Evolutionary conservation across 225 moss, liverwort and hornwort species (phyloP), one percentile per base, ranked within the genome.

Genomic region (Anthoceros angustus): DNA sequence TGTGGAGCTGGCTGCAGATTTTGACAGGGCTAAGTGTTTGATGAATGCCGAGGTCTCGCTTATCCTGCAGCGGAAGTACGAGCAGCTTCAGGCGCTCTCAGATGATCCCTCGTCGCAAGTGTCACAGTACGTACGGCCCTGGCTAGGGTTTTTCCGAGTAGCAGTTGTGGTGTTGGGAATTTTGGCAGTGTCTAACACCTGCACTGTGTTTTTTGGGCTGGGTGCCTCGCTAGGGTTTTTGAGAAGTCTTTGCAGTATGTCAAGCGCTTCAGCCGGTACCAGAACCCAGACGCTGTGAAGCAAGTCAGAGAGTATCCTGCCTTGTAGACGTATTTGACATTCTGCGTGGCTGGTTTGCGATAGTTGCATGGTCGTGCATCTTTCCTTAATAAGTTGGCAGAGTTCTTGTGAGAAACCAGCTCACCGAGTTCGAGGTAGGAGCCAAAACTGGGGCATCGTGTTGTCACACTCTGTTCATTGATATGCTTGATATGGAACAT

Each of bases 231-330:
- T 75, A 82, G 82, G 77, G 94, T 91, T 32, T 95, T 95, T 64
- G 94, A 95, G 70, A 95, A 95, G 69, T 95, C 94, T 63, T 73
- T 95, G 80, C 94, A 95, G 65, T 95, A 95, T 68, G 94, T 95
- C 38, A 86, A 80, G 79, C 86, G 94, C 64, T 95, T 91, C 68
- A 86, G 94, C 71, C 94, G 80, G 25, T 95, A 95, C 75, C 79
- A 88, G 63, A 95, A 95, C 73, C 94, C 94, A 25, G 84, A 90
- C 41, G 90, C 94, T 15, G 86, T 95, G 46, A 95, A 88, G 67
- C 94, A 95, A 88, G 90, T 95, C 42, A 81, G 94, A 83, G 90
- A 95, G 94, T 86, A 86, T 86, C 85, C 85, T 76, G 32, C 32
- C 32, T 32, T 32, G 32, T 32, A 32, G 32, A 32, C 32, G 32